Evolutionary conservation across 108 stramenopile genomes (phyloP).

Genomic region (Conticribra weissflogii): DNA sequence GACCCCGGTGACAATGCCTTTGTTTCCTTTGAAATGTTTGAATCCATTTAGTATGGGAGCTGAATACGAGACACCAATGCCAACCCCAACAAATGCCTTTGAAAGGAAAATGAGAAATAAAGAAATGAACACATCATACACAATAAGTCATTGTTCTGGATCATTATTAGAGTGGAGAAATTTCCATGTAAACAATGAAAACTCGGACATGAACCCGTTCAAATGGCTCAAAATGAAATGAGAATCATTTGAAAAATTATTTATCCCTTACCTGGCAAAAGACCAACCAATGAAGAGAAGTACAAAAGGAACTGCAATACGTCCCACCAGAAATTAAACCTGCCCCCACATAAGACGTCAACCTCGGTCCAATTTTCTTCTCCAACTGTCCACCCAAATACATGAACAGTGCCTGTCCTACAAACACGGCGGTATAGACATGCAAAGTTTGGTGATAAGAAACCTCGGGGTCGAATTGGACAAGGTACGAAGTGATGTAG

Average conservation of each 20-base stretch:
- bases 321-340: conserved; percentile 38
- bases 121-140: conserved; percentile 6
- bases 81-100: conserved; percentile 38
- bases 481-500: conserved; percentile 50
- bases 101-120: not conserved
- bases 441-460: conserved; percentile 38
- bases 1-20: conserved; percentile 48
- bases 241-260: not conserved
- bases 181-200: too few relatives aligned
- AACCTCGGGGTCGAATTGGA: conserved; percentile 44
- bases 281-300: conserved; percentile 21
- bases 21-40: conserved; percentile 44
- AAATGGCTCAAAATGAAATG: not conserved
- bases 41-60: conserved; percentile 49
- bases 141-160: too few relatives aligned
- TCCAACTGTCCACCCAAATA: conserved; percentile 49
- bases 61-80: conserved; percentile 50
- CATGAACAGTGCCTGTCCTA: conserved; percentile 51
- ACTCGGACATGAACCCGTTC: too few relatives aligned
- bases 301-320: conserved; percentile 37
- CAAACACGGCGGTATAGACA: conserved; percentile 45
- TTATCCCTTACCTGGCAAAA: conserved; percentile 20
- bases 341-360: conserved; percentile 35
- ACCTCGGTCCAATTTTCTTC: conserved; percentile 37
- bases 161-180: too few relatives aligned